A percentile compares a stretch with the other conserved stretches of the same genome.
Conservation (phyloP, 495 filamentous ascomycete species). For the Geoglossum glabrum region DNA sequence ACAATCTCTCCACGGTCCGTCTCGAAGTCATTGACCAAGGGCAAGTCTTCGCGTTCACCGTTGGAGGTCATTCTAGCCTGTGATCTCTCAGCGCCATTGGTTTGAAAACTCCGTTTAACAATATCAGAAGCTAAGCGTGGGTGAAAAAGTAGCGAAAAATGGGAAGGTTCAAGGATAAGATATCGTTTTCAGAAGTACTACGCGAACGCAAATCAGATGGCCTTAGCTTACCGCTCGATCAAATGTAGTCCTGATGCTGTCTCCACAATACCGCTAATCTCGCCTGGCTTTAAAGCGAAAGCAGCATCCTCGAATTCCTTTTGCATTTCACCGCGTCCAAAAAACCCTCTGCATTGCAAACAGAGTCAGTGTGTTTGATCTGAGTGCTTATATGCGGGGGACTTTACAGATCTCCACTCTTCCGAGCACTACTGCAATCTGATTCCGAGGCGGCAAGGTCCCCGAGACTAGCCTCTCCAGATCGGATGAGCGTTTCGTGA, state of each 20-base stretch:
- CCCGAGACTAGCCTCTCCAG: conserved; percentile 43
- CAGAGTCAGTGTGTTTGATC: not conserved
- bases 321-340: conserved; percentile 88
- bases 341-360: conserved; percentile 47
- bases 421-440: conserved; percentile 86
- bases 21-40: not conserved
- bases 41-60: not conserved
- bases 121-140: too few species aligned
- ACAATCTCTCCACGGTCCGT: not conserved
- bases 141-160: not conserved
- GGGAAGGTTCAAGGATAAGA: not conserved
- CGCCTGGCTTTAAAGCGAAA: conserved; percentile 64
- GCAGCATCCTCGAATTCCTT: conserved; percentile 95
- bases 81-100: not conserved
- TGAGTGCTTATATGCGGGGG: not conserved
- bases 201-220: not conserved
- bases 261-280: conserved; percentile 70
- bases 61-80: not conserved
- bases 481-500: conserved; percentile 53
- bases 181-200: not conserved
- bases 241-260: conserved; percentile 91
- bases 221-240: conserved; percentile 48
- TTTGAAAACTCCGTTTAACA: not conserved
- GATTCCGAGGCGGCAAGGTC: conserved; percentile 74
- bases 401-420: conserved; percentile 71